phyloP scores from a whole-genome alignment of 768 basidiomycete genomes.

The Termitomyces sp. region DNA sequence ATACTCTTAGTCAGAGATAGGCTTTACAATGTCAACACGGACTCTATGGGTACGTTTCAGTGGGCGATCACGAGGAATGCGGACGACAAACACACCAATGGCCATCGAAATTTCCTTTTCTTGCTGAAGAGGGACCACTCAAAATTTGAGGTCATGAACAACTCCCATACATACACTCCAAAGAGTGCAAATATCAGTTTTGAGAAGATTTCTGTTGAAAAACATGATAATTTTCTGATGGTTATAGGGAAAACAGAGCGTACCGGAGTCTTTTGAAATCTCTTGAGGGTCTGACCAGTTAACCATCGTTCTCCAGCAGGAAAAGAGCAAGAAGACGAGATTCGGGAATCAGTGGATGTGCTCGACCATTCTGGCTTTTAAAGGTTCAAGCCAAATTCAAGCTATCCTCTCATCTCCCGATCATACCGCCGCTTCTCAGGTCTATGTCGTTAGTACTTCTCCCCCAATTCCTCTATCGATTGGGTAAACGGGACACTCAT shows the following conservation, averaged over 20 bases:
- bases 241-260: not conserved
- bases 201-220: slow-evolving; percentile 48
- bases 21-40: slow-evolving; percentile 5
- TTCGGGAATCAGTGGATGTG: not conserved
- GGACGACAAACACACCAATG: slow-evolving; percentile 47
- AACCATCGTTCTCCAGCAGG: slow-evolving; percentile 27
- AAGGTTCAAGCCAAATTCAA: slow-evolving; percentile 4
- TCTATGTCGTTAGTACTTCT: slow-evolving; percentile 15
- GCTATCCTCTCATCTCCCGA: slow-evolving; percentile 17
- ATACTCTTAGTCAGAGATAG: not conserved
- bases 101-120: slow-evolving; percentile 64
- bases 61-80: not conserved
- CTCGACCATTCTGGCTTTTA: slow-evolving; percentile 12
- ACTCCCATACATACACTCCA: slow-evolving; percentile 68
- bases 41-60: slow-evolving; percentile 18
- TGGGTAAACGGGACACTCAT: slow-evolving; percentile 1
- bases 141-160: slow-evolving; percentile 60
- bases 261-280: slow-evolving; percentile 41
- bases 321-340: not conserved
- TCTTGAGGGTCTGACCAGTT: slow-evolving; percentile 48
- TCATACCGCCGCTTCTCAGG: slow-evolving; percentile 21
- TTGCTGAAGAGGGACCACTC: slow-evolving; percentile 62
- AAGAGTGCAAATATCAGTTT: slow-evolving; percentile 62
- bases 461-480: slow-evolving; percentile 5
- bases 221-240: not conserved